Percentiles rank a stretch among this genome's conserved stretches.
These are phyloP conservation scores for Brassica balearica DNA, from an alignment of 441 rosid genomes.

Conservation along the genomic window DNA sequence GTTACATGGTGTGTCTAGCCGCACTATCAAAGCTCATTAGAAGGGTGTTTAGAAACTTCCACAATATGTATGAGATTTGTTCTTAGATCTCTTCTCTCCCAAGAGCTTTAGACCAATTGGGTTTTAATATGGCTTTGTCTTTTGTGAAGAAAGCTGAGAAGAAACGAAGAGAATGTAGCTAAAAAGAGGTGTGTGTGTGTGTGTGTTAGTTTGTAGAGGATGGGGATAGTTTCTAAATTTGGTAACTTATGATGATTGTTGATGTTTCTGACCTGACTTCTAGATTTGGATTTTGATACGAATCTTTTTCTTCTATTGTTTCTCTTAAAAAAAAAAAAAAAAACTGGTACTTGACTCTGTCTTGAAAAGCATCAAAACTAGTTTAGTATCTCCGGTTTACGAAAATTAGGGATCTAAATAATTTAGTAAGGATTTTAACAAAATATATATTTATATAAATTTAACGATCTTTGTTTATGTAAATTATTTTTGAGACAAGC, in stretches of 20 bases:
- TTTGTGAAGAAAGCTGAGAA: slow-evolving; percentile 40
- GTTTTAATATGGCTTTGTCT: slow-evolving; percentile 27
- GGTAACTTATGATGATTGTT: slow-evolving; percentile 37
- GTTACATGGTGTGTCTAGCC: slow-evolving; percentile 83
- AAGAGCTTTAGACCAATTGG: slow-evolving; percentile 23
- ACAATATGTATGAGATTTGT: slow-evolving; percentile 32
- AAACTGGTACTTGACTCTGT: not conserved
- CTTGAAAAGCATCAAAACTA: not conserved
- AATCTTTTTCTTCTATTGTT: not conserved
- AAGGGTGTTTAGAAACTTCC: slow-evolving; percentile 21
- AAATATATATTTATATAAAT: not conserved
- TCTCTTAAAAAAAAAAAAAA: not conserved
- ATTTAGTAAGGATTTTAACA: not conserved
- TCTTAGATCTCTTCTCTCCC: slow-evolving; percentile 23
- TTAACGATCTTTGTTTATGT: not conserved
- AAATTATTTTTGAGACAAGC: too few relatives aligned
- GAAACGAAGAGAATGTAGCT: slow-evolving; percentile 30
- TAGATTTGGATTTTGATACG: slow-evolving; percentile 22
- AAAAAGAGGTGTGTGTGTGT: slow-evolving; percentile 20
- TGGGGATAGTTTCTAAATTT: slow-evolving; percentile 19
- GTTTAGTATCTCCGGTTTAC: not conserved
- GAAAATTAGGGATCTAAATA: not conserved
- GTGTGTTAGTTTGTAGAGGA: slow-evolving; percentile 37
- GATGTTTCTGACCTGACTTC: slow-evolving; percentile 31
- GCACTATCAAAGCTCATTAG: slow-evolving; percentile 71